Evolutionary conservation across 257 asterid genomes (phyloP).

Genomic region (Lycium ferocissimum): DNA sequence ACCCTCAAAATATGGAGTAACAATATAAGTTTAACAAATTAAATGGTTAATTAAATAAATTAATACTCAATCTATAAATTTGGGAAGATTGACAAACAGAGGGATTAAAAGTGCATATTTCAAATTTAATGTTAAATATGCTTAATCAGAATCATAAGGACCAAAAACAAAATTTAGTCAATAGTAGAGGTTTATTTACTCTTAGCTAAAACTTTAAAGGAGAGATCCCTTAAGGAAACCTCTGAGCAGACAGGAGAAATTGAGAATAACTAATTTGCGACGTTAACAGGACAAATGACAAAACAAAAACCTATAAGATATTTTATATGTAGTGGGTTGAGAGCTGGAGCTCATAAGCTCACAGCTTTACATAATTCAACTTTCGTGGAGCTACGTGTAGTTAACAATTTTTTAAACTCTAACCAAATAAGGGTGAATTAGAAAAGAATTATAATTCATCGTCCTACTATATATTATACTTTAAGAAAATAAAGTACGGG

Average conservation of each 20-base stretch:
- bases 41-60: not conserved
- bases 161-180: not conserved
- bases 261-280: not conserved
- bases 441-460: not conserved
- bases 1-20: not conserved
- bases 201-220: not conserved
- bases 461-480: not conserved
- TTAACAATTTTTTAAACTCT: not conserved
- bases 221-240: not conserved
- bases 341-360: slow-evolving; percentile 21
- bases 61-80: not conserved
- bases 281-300: not conserved
- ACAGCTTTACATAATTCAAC: slow-evolving; percentile 8
- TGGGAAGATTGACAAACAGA: not conserved
- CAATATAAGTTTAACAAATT: not conserved
- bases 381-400: slow-evolving; percentile 3
- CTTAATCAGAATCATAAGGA: not conserved
- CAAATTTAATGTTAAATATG: not conserved
- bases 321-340: not conserved
- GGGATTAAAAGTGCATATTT: no score
- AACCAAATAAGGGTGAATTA: not conserved
- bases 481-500: no score
- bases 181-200: not conserved
- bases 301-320: not conserved
- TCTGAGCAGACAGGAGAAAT: not conserved